Conservation (phyloP, 2,329 filamentous ascomycete genomes). For the Xenoacremonium recifei region DNA sequence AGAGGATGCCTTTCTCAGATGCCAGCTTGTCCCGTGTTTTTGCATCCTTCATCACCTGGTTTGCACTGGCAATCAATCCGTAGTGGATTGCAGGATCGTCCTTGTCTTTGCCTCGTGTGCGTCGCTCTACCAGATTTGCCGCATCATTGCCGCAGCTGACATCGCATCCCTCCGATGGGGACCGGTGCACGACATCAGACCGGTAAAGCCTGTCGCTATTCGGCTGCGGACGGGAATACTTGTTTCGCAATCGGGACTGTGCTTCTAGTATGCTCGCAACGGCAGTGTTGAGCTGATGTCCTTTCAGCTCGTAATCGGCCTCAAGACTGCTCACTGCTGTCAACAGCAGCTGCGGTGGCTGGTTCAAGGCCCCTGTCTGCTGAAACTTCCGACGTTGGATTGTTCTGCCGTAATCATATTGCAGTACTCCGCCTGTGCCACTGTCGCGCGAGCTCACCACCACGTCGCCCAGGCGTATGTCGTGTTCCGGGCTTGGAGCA, state of each 20-base stretch:
- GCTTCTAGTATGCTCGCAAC: slow-evolving; percentile 6
- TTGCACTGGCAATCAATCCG: slow-evolving; percentile 10
- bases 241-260: background rate
- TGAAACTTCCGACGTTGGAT: background rate
- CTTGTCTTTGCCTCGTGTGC: background rate
- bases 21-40: slow-evolving; percentile 5
- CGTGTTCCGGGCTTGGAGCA: slow-evolving; percentile 29
- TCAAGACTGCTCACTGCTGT: slow-evolving; percentile 10
- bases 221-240: background rate
- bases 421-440: slow-evolving; percentile 19
- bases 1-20: slow-evolving; percentile 6
- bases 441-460: slow-evolving; percentile 15
- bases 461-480: slow-evolving; percentile 30
- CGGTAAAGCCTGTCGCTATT: background rate
- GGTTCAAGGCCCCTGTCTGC: slow-evolving; percentile 10
- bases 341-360: slow-evolving; percentile 12
- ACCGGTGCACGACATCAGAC: background rate
- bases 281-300: slow-evolving; percentile 11
- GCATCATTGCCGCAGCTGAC: background rate
- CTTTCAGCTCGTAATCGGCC: slow-evolving; percentile 5
- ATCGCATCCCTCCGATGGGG: background rate
- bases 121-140: background rate
- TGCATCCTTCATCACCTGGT: slow-evolving; percentile 18
- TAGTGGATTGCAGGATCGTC: slow-evolving; percentile 9
- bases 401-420: slow-evolving; percentile 20